Base-by-base conservation (phyloP, 306 rosid genomes). In the Rosa multiflora region DNA sequence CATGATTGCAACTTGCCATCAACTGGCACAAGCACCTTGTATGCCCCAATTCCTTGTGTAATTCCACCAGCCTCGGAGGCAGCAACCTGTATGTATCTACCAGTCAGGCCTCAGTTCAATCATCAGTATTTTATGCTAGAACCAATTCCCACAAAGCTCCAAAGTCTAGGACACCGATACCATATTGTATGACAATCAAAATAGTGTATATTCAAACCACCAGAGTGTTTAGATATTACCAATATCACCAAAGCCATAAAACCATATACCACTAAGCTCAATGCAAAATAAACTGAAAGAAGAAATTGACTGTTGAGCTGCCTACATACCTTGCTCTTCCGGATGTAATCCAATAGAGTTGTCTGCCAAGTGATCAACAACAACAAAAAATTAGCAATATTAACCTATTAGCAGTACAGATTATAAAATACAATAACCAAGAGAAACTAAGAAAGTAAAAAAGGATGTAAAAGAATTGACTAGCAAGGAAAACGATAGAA, bases 51-150 rank as follows among this genome's bases (percentile, higher is more conserved):
- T 82, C 99, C 99, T 85, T 95, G 98, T 39, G 99, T 95, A 81
- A 95, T 95, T 78, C 99, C 99, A 78, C 99, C 99, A 63, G 99
- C 99, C 88, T 95, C 99, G 13, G 98, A 93, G 77, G 99, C 93
- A 81, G 92, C 98, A 82, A 95, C 97, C 99, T 95, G 89, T 86
- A 49, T 81, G 84, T 53, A 80, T 70, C 72, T 63, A 84, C 67
- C 74, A 80, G 46, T 81, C 79, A 78, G 85, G 76, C 74, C 53
- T 78, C 66, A 55, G 63, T 26, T 73, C 81, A 75, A 80, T 58
- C 43, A 72, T 49, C 43, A 20, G 73, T 26, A 58, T 56, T 39
- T 74, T n/a, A 79, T 51, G 58, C 73, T 35, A 52, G 29, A 44
- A 81, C 53, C 52, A 76, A 29, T 75, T 58, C 20, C 32, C 61